Percentiles rank a stretch among this genome's conserved stretches.
phyloP scores from a whole-genome alignment of 164 flowering plant genomes.

The Tinospora cordifolia region DNA sequence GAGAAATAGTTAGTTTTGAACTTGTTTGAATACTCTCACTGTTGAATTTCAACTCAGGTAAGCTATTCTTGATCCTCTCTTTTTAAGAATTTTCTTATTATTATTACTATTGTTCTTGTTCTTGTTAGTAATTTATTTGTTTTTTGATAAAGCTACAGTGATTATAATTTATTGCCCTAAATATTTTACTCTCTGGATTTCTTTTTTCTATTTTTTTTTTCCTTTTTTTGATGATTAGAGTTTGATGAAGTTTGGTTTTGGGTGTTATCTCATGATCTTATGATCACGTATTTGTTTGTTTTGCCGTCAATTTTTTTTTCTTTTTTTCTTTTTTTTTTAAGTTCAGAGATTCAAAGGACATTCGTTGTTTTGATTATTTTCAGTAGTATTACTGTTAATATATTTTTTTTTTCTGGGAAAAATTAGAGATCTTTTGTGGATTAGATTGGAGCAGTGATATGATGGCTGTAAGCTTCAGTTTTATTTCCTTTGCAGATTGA shows the following conservation, averaged over 20 bases:
- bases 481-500: no score
- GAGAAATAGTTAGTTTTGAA: background rate
- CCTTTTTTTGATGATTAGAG: background rate
- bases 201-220: background rate
- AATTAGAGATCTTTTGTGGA: background rate
- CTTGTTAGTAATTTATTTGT: background rate
- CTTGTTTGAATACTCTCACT: background rate
- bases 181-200: background rate
- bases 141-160: background rate
- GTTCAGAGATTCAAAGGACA: background rate
- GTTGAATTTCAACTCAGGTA: constrained; percentile 1
- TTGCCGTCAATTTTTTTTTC: background rate
- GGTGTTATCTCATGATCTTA: background rate
- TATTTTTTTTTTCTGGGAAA: background rate
- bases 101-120: background rate
- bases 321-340: background rate
- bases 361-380: background rate
- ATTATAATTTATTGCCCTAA: background rate
- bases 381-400: no score
- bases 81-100: background rate
- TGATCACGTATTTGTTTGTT: no score
- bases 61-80: background rate
- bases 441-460: background rate
- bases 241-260: background rate
- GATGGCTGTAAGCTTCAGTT: background rate